Base-by-base conservation (phyloP, 306 rosid genomes). In the Herpetospermum pedunculosum region DNA sequence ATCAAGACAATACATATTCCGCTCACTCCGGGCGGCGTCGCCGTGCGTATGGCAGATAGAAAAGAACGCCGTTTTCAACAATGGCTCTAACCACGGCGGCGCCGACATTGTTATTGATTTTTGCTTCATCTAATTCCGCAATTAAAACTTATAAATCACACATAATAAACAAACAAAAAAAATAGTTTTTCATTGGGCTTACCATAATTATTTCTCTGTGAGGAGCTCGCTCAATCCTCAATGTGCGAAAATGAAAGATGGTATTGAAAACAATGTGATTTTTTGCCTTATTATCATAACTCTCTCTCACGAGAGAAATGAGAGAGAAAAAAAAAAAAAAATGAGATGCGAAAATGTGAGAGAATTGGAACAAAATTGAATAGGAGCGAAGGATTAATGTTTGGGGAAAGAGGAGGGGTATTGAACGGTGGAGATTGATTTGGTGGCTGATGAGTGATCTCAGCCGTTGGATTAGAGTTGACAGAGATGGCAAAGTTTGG, bases 1-100 rank as follows among this genome's bases (percentile, higher is more conserved):
- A 60, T 94, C 99, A 5, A 94, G 70, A 75, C 97, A 94, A 63
- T 83, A 94, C 99, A 94, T 94, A 80, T 94, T 94, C 77, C 97
- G 85, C 49, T 94, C 99, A 29, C 91, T 89, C 41, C 97, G 77
- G 0, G 95, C 88, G 2, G 90, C 88, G 74, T 88, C 92, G 8
- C 91, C 81, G 37, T 94, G 99, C 63, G 83, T 83, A 38, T 84
- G 85, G 75, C 99, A 94, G 4, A 85, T 83, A 19, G 81, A 81
- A 92, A 94, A 94, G 59, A 91, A 94, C 0, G 96, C 52, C 40
- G 99, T 75, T 15, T 50, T 82, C 2, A 94, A 83, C 60, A 94
- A 62, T 68, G 87, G 81, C 81, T 91, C 97, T 0, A 94, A 85
- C 99, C 99, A 94, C 67, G 91, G 89, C 16, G 99, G 99, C 47